phyloP scores from a whole-genome alignment of 1,139 yeast genomes.

The Tardiomyces depauwii region DNA sequence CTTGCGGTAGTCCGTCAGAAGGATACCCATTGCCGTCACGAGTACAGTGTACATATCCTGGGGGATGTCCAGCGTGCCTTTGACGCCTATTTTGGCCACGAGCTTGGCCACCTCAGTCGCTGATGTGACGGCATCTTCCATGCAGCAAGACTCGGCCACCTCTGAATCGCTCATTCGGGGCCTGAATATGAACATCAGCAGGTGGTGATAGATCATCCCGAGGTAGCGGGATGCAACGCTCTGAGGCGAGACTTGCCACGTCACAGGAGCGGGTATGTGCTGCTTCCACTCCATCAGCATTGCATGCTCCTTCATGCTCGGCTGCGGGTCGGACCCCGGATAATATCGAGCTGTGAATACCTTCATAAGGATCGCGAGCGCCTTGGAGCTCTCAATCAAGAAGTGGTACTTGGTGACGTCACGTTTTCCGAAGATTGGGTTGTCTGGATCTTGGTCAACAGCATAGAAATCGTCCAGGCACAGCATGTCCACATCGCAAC shows the following conservation, averaged over 20 bases:
- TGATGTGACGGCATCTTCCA: conserved; percentile 7
- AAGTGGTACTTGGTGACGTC: conserved; percentile 5
- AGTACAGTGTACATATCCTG: conserved; percentile 10
- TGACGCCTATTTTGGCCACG: conserved; percentile 7
- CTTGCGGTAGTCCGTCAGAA: conserved; percentile 6
- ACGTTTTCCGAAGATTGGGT: conserved; percentile 5
- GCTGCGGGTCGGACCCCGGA: conserved; percentile 5
- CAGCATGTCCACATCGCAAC: conserved; percentile 8
- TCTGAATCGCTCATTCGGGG: conserved; percentile 7
- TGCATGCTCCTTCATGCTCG: conserved; percentile 2
- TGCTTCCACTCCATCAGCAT: conserved; percentile 5
- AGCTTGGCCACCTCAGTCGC: conserved; percentile 9
- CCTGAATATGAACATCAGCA: conserved; percentile 7
- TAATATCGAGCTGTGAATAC: conserved; percentile 6
- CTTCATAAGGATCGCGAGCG: conserved; percentile 4
- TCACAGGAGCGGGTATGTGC: conserved; percentile 4
- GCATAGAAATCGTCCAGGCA: conserved; percentile 6
- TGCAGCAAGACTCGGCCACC: conserved; percentile 5
- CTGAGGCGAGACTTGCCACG: conserved; percentile 5
- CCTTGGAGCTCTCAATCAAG: conserved; percentile 7
- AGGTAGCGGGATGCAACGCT: conserved; percentile 4
- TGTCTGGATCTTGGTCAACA: conserved; percentile 5
- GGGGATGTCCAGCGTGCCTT: conserved; percentile 5
- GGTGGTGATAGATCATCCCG: conserved; percentile 7
- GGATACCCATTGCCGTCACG: conserved; percentile 9